A percentile compares a stretch with the other conserved stretches of the same genome.
These are phyloP conservation scores for Thuja plicata DNA, from an alignment of 83 land plant species.

Conservation along the genomic window DNA sequence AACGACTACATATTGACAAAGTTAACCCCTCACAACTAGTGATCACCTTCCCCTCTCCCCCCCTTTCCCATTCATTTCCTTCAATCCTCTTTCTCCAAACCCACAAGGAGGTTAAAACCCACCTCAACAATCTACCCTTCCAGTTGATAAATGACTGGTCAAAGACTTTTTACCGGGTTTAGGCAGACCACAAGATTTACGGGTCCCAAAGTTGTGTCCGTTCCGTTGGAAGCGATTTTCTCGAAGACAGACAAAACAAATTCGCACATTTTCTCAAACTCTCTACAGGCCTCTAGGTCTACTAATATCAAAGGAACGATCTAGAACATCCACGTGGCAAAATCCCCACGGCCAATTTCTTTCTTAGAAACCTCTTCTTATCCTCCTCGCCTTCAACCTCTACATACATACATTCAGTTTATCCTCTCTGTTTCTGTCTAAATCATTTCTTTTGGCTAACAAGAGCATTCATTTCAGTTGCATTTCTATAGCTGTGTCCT, in stretches of 20 bases:
- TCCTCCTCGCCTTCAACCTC: not conserved
- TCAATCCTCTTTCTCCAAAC: no score
- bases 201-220: no score
- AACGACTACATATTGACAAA: no score
- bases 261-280: not conserved
- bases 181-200: no score
- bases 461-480: not conserved
- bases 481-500: not conserved
- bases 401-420: not conserved
- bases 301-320: not conserved
- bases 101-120: no score
- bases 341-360: not conserved
- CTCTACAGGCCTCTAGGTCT: not conserved
- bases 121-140: no score
- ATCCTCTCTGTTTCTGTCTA: not conserved
- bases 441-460: not conserved
- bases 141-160: no score
- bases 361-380: not conserved
- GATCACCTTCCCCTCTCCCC: no score
- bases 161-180: no score
- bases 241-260: not conserved
- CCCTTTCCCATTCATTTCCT: no score
- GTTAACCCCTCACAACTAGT: no score
- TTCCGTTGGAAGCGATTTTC: not conserved
- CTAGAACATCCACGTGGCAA: slow-evolving; percentile 6